A percentile compares a stretch with the other conserved stretches of the same genome.
Evolutionary conservation across 345 rosid genomes (phyloP).

Genomic region (Barbarea vulgaris): DNA sequence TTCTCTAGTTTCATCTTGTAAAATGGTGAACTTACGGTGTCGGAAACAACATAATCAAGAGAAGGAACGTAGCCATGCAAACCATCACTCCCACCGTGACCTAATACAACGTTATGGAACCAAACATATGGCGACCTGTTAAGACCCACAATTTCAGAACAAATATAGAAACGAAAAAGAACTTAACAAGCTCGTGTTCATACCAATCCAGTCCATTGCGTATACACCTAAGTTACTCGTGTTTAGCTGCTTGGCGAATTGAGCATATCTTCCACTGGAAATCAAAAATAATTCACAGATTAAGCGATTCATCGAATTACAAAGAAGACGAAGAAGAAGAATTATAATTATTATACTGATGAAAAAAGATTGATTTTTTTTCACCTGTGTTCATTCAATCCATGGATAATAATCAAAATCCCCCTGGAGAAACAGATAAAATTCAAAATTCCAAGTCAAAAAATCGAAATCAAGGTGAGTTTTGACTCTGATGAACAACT

Average conservation of each 20-base stretch:
- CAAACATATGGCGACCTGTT: conserved; percentile 39
- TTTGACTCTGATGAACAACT: not conserved
- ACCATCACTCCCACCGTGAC: conserved; percentile 99
- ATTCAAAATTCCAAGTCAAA: not conserved
- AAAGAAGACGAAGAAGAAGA: not conserved
- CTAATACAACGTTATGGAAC: conserved; percentile 44
- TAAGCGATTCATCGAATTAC: not conserved
- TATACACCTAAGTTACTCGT: conserved; percentile 70
- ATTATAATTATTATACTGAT: no score
- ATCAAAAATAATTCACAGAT: not conserved
- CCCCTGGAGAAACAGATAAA: conserved; percentile 57
- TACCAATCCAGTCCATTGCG: conserved; percentile 99
- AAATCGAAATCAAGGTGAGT: conserved; percentile 5
- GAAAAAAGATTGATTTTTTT: not conserved
- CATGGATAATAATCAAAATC: conserved; percentile 84
- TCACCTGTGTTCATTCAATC: conserved; percentile 97
- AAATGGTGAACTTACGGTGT: conserved; percentile 59
- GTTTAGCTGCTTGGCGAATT: conserved; percentile 84
- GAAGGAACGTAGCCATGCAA: conserved; percentile 99
- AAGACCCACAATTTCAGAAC: conserved; percentile 41
- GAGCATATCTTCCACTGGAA: conserved; percentile 87
- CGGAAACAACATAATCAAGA: conserved; percentile 89
- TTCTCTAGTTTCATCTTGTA: conserved; percentile 1
- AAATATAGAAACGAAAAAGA: not conserved
- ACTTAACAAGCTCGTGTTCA: conserved; percentile 6